Conservation (phyloP, 768 basidiomycete genomes). For the Lentinula lateritia region DNA sequence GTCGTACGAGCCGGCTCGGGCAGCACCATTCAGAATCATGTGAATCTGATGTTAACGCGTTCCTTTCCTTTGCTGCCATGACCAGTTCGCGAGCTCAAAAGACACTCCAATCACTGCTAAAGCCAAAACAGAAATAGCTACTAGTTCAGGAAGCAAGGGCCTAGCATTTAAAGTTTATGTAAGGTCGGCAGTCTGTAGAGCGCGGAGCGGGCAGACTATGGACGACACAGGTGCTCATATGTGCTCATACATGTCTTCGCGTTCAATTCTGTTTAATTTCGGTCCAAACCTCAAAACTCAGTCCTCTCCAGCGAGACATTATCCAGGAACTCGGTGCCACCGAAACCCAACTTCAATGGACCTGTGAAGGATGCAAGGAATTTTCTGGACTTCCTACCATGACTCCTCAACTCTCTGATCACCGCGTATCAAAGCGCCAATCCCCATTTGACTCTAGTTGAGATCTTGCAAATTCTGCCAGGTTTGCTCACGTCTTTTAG, state of each 20-base stretch:
- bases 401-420: slow-evolving; percentile 77
- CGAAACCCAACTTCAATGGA: slow-evolving; percentile 87
- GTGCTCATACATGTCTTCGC: slow-evolving; percentile 14
- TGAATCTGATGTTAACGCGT: too few species aligned
- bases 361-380: slow-evolving; percentile 82
- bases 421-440: slow-evolving; percentile 70
- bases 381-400: slow-evolving; percentile 90
- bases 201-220: too few species aligned
- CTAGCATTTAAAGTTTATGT: too few species aligned
- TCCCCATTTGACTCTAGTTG: slow-evolving; percentile 80
- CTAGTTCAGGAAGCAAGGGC: too few species aligned
- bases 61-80: too few species aligned
- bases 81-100: slow-evolving; percentile 19
- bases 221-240: slow-evolving; percentile 74
- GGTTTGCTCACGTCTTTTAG: slow-evolving; percentile 32
- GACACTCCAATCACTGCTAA: slow-evolving; percentile 79
- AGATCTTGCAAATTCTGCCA: slow-evolving; percentile 69
- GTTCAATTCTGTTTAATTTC: not conserved
- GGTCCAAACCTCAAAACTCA: not conserved
- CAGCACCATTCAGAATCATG: too few species aligned
- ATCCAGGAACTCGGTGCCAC: slow-evolving; percentile 90
- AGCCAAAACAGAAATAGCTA: slow-evolving; percentile 63
- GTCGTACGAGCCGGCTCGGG: too few species aligned
- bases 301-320: slow-evolving; percentile 58
- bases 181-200: too few species aligned